Evolutionary conservation across 2,329 filamentous ascomycete genomes (phyloP).

Genomic region (Hymenoscyphus repandus): DNA sequence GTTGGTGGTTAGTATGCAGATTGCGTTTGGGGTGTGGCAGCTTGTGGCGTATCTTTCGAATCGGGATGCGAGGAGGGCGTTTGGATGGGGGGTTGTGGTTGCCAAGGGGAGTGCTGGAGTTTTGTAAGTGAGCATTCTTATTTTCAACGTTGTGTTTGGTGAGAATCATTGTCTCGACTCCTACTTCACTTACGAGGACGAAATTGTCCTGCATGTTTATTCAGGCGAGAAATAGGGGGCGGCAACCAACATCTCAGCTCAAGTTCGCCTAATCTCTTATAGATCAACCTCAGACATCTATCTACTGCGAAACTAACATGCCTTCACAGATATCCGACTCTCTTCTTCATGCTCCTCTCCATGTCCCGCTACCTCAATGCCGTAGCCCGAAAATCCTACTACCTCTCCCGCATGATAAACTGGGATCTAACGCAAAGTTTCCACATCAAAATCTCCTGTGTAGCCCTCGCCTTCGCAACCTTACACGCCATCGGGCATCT

Average conservation of each 20-base stretch:
- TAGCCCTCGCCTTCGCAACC: conserved; percentile 44
- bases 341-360: conserved; percentile 53
- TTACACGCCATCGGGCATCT: conserved; percentile 51
- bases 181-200: too few species aligned
- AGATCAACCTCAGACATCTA: too few species aligned
- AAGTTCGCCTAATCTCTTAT: too few species aligned
- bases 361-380: conserved; percentile 55
- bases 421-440: conserved; percentile 52
- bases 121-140: conserved; percentile 34
- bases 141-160: too few species aligned
- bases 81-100: conserved; percentile 52
- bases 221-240: too few species aligned
- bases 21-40: conserved; percentile 51
- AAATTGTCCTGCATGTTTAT: not conserved
- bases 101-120: conserved; percentile 51
- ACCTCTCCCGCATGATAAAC: conserved; percentile 49
- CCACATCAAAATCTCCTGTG: conserved; percentile 49
- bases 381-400: conserved; percentile 44
- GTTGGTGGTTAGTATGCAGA: conserved; percentile 42
- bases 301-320: not conserved
- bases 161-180: too few species aligned
- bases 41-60: conserved; percentile 46
- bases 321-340: conserved; percentile 37
- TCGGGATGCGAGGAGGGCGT: conserved; percentile 31
- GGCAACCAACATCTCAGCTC: too few species aligned